Conservation (phyloP, 1,139 yeast species). For the Geotrichum reessii region DNA sequence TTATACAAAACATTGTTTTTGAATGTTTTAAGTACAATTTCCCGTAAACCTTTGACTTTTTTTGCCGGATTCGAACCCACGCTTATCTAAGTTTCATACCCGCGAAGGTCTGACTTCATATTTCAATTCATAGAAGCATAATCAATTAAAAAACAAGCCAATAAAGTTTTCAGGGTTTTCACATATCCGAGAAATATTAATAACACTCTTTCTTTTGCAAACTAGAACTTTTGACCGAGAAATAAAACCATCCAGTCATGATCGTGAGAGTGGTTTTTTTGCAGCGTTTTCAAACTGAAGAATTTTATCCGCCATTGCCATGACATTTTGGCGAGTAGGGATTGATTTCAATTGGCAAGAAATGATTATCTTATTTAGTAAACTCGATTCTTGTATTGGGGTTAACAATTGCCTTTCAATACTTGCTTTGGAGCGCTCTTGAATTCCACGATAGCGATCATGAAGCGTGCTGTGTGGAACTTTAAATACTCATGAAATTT, state of each 20-base stretch:
- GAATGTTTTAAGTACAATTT: background rate
- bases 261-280: background rate
- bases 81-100: background rate
- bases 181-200: background rate
- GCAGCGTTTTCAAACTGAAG: no score
- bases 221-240: background rate
- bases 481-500: no score
- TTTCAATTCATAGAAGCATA: background rate
- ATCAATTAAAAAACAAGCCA: background rate
- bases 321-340: no score
- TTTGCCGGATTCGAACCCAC: background rate
- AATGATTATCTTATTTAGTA: no score
- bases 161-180: background rate
- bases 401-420: no score
- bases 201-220: background rate
- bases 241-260: background rate
- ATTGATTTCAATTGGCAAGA: no score
- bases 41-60: background rate
- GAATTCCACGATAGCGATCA: no score
- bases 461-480: no score
- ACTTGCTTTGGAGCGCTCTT: no score
- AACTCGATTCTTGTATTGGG: no score
- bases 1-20: background rate
- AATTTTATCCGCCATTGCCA: no score
- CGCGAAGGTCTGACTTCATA: background rate